Evolutionary conservation across 352 stramenopile genomes (phyloP).

Genomic region (Blastocystis sp.): DNA sequence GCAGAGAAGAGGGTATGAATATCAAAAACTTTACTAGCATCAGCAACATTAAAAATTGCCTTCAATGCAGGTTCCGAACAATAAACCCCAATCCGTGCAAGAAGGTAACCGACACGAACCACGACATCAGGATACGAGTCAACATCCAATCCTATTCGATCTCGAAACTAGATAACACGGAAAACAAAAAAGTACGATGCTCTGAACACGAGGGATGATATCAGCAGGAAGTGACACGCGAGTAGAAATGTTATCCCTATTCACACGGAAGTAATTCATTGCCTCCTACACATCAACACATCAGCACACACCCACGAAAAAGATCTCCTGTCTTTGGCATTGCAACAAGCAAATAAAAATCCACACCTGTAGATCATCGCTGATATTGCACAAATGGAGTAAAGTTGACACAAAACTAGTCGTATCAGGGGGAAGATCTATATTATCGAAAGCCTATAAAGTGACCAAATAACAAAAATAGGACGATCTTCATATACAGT

Average conservation of each 20-base stretch:
- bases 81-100: background rate
- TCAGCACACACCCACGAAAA: background rate
- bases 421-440: slow-evolving; percentile 15
- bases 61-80: background rate
- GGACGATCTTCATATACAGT: background rate
- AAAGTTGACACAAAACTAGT: background rate
- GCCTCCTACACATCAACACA: background rate
- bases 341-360: background rate
- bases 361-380: background rate
- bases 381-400: background rate
- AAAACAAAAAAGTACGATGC: background rate
- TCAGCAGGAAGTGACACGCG: background rate
- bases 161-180: background rate
- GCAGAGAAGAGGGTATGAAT: background rate
- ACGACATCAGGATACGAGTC: background rate
- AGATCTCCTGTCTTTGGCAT: slow-evolving; percentile 1
- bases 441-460: slow-evolving; percentile 1
- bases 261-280: background rate
- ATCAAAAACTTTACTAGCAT: background rate
- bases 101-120: background rate
- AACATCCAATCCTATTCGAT: background rate
- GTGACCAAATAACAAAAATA: background rate
- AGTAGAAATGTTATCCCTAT: background rate
- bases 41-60: background rate
- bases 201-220: background rate